Evolutionary conservation across 2,329 filamentous ascomycete species (phyloP), one percentile per base, ranked within the genome.

Genomic region (Alternaria longipes): DNA sequence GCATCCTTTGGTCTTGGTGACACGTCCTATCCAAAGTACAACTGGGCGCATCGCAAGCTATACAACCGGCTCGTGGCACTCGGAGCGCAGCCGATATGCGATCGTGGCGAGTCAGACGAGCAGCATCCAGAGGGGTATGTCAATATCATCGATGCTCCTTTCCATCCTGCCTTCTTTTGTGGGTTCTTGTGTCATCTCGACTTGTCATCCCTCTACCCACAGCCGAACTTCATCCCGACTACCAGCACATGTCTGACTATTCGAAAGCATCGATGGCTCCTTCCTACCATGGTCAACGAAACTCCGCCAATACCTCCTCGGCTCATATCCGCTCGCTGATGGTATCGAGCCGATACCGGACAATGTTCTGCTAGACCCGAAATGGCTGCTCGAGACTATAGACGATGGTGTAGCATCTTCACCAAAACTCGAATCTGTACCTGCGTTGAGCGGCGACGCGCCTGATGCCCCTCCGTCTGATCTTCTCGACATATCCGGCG

Each of bases 21-120:
- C 79, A 97, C 91, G 73, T 97, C 94, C 1, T 99, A 99, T 83
- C 86, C 91, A 57, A 94, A 96, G 90, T 97, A 93, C 80, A 99
- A 99, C 81, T 97, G 92, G 88, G 93, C 94, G 18, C 91, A 91
- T 46, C 87, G 93, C 51, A 97, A 97, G 79, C 84, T 99, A 46
- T 89, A 93, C 71, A 94, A 93, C 70, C 88, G 95, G 16, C 83
- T 99, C 34, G 78, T 90, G 38, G 93, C 97, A 75, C 86, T 99
- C 0, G 94, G 94, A 1, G 95, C 92, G 3, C 84, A 84, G 42
- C 87, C 92, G 49, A 87, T 95, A 64, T 91, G 91, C 71, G 87
- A 90, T 41, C 84, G 89, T 38, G 95, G 92, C 12, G 95, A 99
- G 79, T 93, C 90, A 22, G 95, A 99, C 74, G 94, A 97, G 70